Evolutionary conservation across 2,329 filamentous ascomycete genomes (phyloP).

Genomic region (Sclerotinia borealis): DNA sequence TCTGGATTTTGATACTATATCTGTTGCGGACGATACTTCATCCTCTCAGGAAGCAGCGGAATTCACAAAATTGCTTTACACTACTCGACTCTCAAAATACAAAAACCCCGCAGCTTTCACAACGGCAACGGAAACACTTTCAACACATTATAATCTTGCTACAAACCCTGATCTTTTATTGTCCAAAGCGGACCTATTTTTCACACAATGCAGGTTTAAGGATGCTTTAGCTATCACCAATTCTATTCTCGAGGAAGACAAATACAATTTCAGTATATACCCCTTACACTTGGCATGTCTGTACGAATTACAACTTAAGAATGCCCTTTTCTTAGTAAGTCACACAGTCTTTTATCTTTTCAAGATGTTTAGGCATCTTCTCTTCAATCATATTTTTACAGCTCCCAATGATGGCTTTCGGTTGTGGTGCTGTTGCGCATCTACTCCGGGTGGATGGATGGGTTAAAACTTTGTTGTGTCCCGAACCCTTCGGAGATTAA

Average conservation of each 20-base stretch:
- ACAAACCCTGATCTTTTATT: constrained; percentile 86
- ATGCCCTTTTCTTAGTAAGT: constrained; percentile 68
- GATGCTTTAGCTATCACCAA: constrained; percentile 82
- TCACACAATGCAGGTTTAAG: constrained; percentile 89
- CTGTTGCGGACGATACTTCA: constrained; percentile 56
- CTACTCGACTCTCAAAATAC: constrained; percentile 91
- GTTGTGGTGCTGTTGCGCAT: background rate
- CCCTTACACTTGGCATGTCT: constrained; percentile 88
- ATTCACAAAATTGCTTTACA: constrained; percentile 95
- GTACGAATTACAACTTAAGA: constrained; percentile 80
- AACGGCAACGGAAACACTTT: constrained; percentile 80
- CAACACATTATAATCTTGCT: constrained; percentile 84
- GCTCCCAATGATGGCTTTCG: background rate
- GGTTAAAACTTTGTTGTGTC: background rate
- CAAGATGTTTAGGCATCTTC: background rate
- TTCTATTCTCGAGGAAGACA: constrained; percentile 73
- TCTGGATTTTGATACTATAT: constrained; percentile 81
- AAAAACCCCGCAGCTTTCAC: constrained; percentile 78
- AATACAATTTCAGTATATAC: constrained; percentile 83
- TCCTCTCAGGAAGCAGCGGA: constrained; percentile 80
- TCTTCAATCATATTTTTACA: background rate
- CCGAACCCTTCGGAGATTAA: background rate
- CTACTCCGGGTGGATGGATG: too few species aligned
- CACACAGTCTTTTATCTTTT: constrained; percentile 24
- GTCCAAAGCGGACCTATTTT: constrained; percentile 82